Conservation (phyloP, 148 eudicot species). For the Silene latifolia region DNA sequence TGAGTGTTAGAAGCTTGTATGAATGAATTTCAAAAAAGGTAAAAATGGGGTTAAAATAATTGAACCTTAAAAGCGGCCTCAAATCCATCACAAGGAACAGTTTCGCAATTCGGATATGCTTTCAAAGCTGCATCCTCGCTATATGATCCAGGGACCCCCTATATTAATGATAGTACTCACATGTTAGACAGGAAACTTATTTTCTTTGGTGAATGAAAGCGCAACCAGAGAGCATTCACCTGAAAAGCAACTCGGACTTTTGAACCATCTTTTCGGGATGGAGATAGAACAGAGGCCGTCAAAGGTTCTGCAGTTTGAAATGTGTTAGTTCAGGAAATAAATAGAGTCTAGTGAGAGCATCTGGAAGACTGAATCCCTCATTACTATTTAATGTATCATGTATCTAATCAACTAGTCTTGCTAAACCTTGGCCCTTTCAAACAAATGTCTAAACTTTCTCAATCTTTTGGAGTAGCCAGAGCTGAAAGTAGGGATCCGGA, state of each 20-base stretch:
- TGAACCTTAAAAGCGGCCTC: slow-evolving; percentile 61
- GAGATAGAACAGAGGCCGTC: slow-evolving; percentile 37
- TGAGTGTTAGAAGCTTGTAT: not conserved
- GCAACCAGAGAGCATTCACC: slow-evolving; percentile 27
- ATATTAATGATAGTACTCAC: slow-evolving; percentile 11
- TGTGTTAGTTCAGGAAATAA: not conserved
- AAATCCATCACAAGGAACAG: slow-evolving; percentile 60
- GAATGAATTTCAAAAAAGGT: not conserved
- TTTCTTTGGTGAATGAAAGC: not conserved
- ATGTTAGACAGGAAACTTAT: slow-evolving; percentile 7
- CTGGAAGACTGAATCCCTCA: not conserved
- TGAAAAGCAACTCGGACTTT: slow-evolving; percentile 55
- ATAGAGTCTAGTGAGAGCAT: not conserved
- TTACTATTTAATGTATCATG: not conserved
- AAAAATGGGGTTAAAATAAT: not conserved
- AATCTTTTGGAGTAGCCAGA: not conserved
- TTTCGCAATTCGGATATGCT: slow-evolving; percentile 55
- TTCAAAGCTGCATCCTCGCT: slow-evolving; percentile 64
- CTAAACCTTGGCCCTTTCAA: not conserved
- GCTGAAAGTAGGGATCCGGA: not conserved
- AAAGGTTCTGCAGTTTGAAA: slow-evolving; percentile 45
- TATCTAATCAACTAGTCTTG: not conserved
- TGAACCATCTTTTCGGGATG: slow-evolving; percentile 35
- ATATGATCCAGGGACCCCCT: slow-evolving; percentile 62
- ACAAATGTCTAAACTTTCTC: not conserved